These are phyloP conservation scores for Skeletonema costatum DNA, from an alignment of 108 stramenopile species.

Conservation along the genomic window DNA sequence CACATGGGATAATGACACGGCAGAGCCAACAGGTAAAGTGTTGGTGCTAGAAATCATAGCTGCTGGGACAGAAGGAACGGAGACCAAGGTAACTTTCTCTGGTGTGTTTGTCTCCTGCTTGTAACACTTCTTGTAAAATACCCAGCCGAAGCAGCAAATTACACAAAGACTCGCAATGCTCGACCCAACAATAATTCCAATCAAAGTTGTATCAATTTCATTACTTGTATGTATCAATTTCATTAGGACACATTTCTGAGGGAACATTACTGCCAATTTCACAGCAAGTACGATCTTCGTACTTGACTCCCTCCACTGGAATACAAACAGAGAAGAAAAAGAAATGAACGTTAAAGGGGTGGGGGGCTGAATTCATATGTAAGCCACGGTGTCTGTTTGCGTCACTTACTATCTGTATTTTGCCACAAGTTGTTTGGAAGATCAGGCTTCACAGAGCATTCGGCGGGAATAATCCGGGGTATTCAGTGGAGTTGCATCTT, in stretches of 20 bases:
- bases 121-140: not conserved
- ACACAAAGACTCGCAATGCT: too few relatives aligned
- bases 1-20: not conserved
- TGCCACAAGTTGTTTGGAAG: conserved; percentile 26
- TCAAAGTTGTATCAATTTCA: not conserved
- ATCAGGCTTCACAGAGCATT: conserved; percentile 19
- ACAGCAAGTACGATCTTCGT: conserved; percentile 27
- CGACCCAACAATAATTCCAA: not conserved
- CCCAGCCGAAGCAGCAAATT: not conserved
- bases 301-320: conserved; percentile 11
- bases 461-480: conserved; percentile 12
- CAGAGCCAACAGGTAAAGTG: not conserved
- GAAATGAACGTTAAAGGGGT: not conserved
- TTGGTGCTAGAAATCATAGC: not conserved
- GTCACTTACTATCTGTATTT: conserved; percentile 27
- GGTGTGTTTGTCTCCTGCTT: not conserved
- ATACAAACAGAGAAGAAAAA: not conserved
- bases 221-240: not conserved
- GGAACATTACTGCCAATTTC: not conserved
- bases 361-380: not conserved
- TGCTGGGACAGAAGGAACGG: not conserved
- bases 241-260: not conserved
- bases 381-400: not conserved
- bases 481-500: conserved; percentile 5
- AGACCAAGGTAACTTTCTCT: not conserved